A percentile compares a stretch with the other conserved stretches of the same genome.
Evolutionary conservation across 2,329 filamentous ascomycete genomes (phyloP).

Genomic region (Karstenula rhodostoma): DNA sequence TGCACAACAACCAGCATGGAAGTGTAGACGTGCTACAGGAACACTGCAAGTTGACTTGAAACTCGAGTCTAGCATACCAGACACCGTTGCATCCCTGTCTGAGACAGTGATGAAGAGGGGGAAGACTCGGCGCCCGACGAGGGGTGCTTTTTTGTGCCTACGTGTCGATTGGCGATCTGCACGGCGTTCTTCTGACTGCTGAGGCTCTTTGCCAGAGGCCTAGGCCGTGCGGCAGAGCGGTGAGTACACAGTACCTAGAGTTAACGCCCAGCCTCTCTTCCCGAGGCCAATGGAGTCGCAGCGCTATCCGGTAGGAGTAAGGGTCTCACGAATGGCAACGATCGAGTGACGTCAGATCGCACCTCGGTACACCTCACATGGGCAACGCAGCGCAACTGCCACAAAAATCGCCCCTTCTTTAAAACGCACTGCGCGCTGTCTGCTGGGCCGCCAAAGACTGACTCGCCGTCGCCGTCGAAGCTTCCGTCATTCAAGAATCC

Average conservation of each 20-base stretch:
- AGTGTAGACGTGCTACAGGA: background rate
- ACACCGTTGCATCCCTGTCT: background rate
- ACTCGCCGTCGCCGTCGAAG: background rate
- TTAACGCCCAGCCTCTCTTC: slow-evolving; percentile 9
- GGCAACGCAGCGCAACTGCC: slow-evolving; percentile 4
- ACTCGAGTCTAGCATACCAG: background rate
- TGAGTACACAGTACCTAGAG: no score
- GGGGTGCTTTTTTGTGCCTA: background rate
- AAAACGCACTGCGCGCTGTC: slow-evolving; percentile 6
- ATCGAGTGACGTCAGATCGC: slow-evolving; percentile 1
- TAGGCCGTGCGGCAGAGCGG: slow-evolving; percentile 18
- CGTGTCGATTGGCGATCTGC: slow-evolving; percentile 11
- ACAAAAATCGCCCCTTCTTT: slow-evolving; percentile 13
- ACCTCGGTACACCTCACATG: background rate
- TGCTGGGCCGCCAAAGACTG: background rate
- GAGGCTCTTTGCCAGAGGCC: slow-evolving; percentile 18
- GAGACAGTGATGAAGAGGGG: background rate
- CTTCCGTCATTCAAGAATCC: background rate
- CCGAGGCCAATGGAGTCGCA: slow-evolving; percentile 6
- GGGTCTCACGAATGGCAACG: background rate
- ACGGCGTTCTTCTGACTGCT: slow-evolving; percentile 13
- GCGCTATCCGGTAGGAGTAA: background rate
- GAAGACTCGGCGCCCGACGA: background rate
- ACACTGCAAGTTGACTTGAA: background rate
- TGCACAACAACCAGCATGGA: background rate